phyloP scores from a whole-genome alignment of 768 basidiomycete species.

The Hortiboletus campestris region DNA sequence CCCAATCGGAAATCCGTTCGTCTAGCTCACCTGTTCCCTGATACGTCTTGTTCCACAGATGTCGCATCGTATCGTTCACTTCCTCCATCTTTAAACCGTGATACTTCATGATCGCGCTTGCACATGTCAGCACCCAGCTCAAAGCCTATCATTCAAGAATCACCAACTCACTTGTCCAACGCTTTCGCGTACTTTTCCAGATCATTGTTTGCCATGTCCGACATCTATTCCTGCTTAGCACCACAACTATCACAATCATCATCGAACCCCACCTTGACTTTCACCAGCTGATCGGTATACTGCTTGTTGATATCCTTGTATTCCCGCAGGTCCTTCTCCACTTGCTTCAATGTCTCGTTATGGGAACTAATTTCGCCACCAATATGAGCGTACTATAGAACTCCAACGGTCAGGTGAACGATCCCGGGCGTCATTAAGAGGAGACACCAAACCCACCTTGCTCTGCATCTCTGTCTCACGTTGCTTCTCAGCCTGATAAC shows the following conservation, averaged over 20 bases:
- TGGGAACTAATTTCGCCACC: slow-evolving; percentile 80
- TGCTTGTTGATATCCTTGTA: slow-evolving; percentile 84
- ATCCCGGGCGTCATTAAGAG: slow-evolving; percentile 3
- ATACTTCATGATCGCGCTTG: slow-evolving; percentile 97
- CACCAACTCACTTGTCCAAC: slow-evolving; percentile 75
- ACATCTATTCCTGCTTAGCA: slow-evolving; percentile 56
- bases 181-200: slow-evolving; percentile 98
- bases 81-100: slow-evolving; percentile 98
- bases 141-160: not conserved
- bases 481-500: slow-evolving; percentile 69
- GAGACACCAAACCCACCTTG: slow-evolving; percentile 43
- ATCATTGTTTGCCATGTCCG: slow-evolving; percentile 96
- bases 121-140: slow-evolving; percentile 14
- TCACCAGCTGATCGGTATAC: slow-evolving; percentile 89
- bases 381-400: slow-evolving; percentile 67
- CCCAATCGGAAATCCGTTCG: not conserved
- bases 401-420: not conserved
- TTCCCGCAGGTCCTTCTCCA: slow-evolving; percentile 73
- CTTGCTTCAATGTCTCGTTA: slow-evolving; percentile 60
- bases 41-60: slow-evolving; percentile 98
- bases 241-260: not conserved
- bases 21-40: slow-evolving; percentile 82
- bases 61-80: slow-evolving; percentile 96
- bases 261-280: slow-evolving; percentile 72
- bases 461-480: slow-evolving; percentile 71